A percentile compares a stretch with the other conserved stretches of the same genome.
These are phyloP conservation scores for Lodderomyces oxycetoniae DNA, from an alignment of 1,139 yeast genomes.

Conservation along the genomic window DNA sequence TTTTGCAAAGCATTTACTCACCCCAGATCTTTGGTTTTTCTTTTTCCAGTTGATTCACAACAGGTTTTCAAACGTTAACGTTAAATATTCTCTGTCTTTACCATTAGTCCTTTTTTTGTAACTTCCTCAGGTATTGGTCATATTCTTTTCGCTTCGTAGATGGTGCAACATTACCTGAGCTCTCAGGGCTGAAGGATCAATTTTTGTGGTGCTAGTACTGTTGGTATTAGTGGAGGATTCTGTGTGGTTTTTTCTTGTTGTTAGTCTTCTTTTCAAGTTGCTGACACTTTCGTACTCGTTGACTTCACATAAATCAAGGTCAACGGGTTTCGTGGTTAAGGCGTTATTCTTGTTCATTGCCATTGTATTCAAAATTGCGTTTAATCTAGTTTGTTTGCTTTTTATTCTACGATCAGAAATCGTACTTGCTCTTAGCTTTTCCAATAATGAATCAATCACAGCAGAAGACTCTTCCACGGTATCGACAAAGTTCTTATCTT, in stretches of 20 bases:
- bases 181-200: slow-evolving; percentile 21
- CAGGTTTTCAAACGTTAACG: too few species aligned
- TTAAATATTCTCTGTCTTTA: too few species aligned
- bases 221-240: slow-evolving; percentile 7
- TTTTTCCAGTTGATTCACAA: too few species aligned
- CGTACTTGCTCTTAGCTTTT: slow-evolving; percentile 30
- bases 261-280: slow-evolving; percentile 34
- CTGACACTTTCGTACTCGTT: slow-evolving; percentile 40
- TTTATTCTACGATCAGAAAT: too few species aligned
- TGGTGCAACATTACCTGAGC: slow-evolving; percentile 43
- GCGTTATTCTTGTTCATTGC: background rate
- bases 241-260: slow-evolving; percentile 25
- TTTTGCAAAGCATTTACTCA: too few species aligned
- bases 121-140: background rate
- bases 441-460: slow-evolving; percentile 37
- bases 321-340: background rate
- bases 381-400: too few species aligned
- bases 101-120: background rate
- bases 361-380: too few species aligned
- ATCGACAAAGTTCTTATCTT: slow-evolving; percentile 15
- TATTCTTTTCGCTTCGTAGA: slow-evolving; percentile 18
- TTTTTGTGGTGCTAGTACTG: slow-evolving; percentile 20
- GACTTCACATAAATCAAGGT: slow-evolving; percentile 1
- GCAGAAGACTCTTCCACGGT: slow-evolving; percentile 21
- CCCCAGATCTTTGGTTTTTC: too few species aligned